A percentile compares a stretch with the other conserved stretches of the same genome.
These are phyloP conservation scores for Novymonas esmeraldas DNA, from an alignment of 208 protist species.

Conservation along the genomic window DNA sequence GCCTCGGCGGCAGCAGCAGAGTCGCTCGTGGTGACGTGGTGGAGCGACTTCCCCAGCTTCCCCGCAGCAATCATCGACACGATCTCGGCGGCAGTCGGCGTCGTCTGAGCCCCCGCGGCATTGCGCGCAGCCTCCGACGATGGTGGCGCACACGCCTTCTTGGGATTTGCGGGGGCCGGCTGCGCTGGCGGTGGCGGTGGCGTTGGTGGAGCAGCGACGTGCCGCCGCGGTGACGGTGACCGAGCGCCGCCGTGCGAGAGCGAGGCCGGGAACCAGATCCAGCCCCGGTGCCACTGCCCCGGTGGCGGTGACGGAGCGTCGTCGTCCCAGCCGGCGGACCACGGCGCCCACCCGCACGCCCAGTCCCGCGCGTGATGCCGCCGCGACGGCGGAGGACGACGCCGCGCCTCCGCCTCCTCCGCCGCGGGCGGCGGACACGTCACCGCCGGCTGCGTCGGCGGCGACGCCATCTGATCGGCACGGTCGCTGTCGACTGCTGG, in stretches of 20 bases:
- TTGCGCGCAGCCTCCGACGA: slow-evolving; percentile 5
- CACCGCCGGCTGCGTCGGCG: background rate
- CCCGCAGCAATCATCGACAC: slow-evolving; percentile 38
- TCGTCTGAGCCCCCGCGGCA: slow-evolving; percentile 11
- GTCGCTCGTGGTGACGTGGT: slow-evolving; percentile 18
- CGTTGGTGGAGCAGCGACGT: background rate
- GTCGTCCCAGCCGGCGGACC: background rate
- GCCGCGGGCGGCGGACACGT: background rate
- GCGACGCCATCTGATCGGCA: background rate
- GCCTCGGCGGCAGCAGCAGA: background rate
- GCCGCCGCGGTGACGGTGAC: background rate
- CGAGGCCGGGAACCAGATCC: slow-evolving; percentile 12
- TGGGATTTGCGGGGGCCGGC: background rate
- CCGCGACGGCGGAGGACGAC: background rate
- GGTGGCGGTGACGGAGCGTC: background rate
- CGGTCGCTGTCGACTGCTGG: background rate
- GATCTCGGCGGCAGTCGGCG: slow-evolving; percentile 32
- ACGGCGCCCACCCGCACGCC: background rate
- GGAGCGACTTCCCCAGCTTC: slow-evolving; percentile 25
- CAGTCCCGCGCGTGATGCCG: background rate
- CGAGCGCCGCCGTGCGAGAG: background rate
- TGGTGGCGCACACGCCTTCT: background rate
- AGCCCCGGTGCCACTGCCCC: slow-evolving; percentile 15
- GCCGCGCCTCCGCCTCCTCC: background rate
- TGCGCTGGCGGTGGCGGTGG: background rate